phyloP scores from a whole-genome alignment of 1,139 yeast species.

The Yamadazyma sp. region DNA sequence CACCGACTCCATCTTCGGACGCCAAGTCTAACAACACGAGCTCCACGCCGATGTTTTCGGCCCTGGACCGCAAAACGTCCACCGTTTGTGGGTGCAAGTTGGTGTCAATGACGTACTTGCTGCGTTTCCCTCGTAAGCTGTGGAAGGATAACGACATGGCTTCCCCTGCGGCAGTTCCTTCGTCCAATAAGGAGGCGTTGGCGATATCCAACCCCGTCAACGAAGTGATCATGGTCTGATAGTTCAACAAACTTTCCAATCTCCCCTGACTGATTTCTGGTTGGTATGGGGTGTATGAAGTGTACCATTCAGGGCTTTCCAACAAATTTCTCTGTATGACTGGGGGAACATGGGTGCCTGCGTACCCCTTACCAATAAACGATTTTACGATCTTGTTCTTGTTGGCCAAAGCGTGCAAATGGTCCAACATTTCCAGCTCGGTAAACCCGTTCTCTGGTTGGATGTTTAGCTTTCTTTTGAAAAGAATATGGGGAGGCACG shows the following conservation, averaged over 20 bases:
- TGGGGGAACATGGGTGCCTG: conserved; percentile 86
- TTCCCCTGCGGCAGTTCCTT: conserved; percentile 98
- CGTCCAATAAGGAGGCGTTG: conserved; percentile 91
- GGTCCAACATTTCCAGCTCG: conserved; percentile 76
- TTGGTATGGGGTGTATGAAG: conserved; percentile 97
- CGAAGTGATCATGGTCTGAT: conserved; percentile 85
- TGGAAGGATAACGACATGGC: conserved; percentile 88
- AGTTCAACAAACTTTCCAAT: conserved; percentile 83
- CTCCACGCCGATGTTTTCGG: conserved; percentile 69
- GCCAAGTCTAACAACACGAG: conserved; percentile 60
- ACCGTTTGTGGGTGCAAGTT: conserved; percentile 85
- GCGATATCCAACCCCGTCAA: conserved; percentile 91
- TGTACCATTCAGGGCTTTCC: conserved; percentile 97
- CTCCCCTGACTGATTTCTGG: conserved; percentile 98
- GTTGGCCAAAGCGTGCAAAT: conserved; percentile 65
- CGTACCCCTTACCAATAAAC: conserved; percentile 92
- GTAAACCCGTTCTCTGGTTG: conserved; percentile 71
- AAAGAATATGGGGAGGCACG: conserved; percentile 74
- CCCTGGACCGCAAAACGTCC: conserved; percentile 76
- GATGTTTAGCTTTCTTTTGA: conserved; percentile 63
- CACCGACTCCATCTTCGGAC: conserved; percentile 43
- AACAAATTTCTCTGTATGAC: conserved; percentile 89
- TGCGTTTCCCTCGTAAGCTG: conserved; percentile 64
- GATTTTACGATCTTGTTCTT: conserved; percentile 72
- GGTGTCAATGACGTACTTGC: conserved; percentile 68